Conservation (phyloP, 768 basidiomycete genomes). For the Mycena rosella region DNA sequence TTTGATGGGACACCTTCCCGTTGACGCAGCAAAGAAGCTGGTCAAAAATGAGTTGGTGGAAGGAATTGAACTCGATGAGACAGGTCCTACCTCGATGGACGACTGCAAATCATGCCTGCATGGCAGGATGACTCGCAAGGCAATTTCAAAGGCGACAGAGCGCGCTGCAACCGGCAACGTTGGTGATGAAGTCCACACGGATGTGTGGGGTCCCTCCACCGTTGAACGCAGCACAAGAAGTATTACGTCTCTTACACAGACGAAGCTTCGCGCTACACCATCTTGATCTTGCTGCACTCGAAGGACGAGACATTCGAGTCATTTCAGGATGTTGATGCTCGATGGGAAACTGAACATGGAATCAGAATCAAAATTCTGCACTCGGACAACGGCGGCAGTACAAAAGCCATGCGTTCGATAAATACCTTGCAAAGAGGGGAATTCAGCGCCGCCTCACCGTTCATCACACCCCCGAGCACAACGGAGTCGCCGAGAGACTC, state of each 20-base stretch:
- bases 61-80: conserved; percentile 42
- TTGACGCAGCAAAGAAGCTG: conserved; percentile 37
- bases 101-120: no score
- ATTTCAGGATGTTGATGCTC: conserved; percentile 41
- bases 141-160: conserved; percentile 40
- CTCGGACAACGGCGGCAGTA: conserved; percentile 24
- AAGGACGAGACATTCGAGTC: conserved; percentile 45
- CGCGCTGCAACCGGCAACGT: conserved; percentile 34
- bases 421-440: conserved; percentile 35
- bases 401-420: conserved; percentile 37
- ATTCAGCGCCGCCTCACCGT: conserved; percentile 37
- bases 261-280: conserved; percentile 31
- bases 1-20: conserved; percentile 42
- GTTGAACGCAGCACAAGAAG: conserved; percentile 20
- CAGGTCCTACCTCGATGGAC: conserved; percentile 24
- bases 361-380: conserved; percentile 15
- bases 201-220: conserved; percentile 55
- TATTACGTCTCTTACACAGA: not conserved
- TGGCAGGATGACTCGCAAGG: conserved; percentile 44
- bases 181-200: conserved; percentile 48
- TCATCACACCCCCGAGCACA: not conserved
- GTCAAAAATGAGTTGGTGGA: conserved; percentile 42
- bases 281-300: conserved; percentile 37
- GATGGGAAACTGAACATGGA: conserved; percentile 40
- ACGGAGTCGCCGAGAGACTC: not conserved